Base-by-base conservation (phyloP, 257 asterid genomes). In the Cynanchum wilfordii region DNA sequence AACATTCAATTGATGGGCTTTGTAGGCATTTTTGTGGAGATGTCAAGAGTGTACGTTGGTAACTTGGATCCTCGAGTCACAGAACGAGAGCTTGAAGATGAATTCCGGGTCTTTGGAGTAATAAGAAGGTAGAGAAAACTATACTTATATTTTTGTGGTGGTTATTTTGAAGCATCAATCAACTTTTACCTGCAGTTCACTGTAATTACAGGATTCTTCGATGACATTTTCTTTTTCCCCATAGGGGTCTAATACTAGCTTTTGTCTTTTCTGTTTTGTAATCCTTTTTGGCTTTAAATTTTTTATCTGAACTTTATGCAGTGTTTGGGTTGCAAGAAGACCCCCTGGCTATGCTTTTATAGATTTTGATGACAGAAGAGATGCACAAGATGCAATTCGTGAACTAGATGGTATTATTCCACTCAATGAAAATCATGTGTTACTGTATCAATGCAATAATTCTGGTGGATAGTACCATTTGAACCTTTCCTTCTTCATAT, bases 271-370 rank as follows among this genome's bases (percentile, higher is more conserved):
- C 44, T 29, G 11, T 52, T n/a, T 52, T 16, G 5, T 68, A 50
- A 27, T 44, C 20, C 50, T 64, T 27, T 3, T 33, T 30, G 72
- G 3, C 59, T 22, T n/a, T 6, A 24, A 55, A 40, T 71, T 22
- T 47, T 42, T 60, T 40, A 40, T 55, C 66, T 50, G 47, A 42
- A 65, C 67, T 70, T 68, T 67, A 17, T 82, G 84, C 82, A 93
- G 98, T 83, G 98, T 93, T 63, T 93, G 98, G 98, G 98, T 93
- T 87, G 98, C 98, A 69, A 85, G 97, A 77, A 86, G 98, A 72
- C 98, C 96, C 55, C 98, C 98, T 60, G 98, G 98, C 78, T 90
- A 92, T 74, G 98, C 97, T 50, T 93, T 93, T 82, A 78, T 93
- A 68, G 98, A 93, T 71, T 93, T 93, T 75, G 98, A 93, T 72